phyloP scores from a whole-genome alignment of 2,329 filamentous ascomycete genomes.

The Teratosphaeria zuluensis region DNA sequence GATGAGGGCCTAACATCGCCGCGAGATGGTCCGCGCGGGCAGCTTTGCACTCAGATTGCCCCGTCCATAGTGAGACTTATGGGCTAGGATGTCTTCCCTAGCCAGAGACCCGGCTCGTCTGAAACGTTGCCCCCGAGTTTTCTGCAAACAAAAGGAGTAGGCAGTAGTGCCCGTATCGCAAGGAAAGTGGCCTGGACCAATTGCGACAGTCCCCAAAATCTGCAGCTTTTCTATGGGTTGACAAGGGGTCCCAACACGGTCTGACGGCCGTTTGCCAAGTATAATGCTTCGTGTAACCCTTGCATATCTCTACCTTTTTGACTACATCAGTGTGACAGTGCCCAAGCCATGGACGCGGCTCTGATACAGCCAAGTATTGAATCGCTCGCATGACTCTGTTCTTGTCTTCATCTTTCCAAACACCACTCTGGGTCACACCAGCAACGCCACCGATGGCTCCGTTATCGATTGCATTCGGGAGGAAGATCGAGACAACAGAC shows the following conservation, averaged over 20 bases:
- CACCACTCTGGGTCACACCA: slow-evolving; percentile 6
- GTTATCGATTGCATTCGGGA: slow-evolving; percentile 19
- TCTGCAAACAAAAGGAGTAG: neutral
- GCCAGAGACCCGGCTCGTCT: neutral
- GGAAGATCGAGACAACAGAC: slow-evolving; percentile 13
- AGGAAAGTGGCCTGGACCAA: neutral
- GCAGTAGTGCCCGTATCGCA: neutral
- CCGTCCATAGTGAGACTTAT: neutral
- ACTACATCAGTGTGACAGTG: neutral
- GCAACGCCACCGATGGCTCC: neutral
- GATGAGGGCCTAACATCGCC: neutral
- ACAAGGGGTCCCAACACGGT: neutral
- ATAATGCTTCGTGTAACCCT: neutral
- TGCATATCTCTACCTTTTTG: neutral
- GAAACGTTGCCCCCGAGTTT: neutral
- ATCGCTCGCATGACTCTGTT: neutral
- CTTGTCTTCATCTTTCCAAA: neutral
- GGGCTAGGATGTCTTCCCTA: neutral
- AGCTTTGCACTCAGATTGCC: neutral
- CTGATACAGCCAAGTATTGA: neutral
- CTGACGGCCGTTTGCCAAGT: neutral
- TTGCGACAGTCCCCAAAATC: neutral
- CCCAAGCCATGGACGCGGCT: neutral
- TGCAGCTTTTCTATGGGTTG: neutral
- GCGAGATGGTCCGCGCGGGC: neutral